Percentiles rank a stretch among this genome's conserved stretches.
Evolutionary conservation across 2,329 filamentous ascomycete genomes (phyloP).

Genomic region (Elsinoe australis): DNA sequence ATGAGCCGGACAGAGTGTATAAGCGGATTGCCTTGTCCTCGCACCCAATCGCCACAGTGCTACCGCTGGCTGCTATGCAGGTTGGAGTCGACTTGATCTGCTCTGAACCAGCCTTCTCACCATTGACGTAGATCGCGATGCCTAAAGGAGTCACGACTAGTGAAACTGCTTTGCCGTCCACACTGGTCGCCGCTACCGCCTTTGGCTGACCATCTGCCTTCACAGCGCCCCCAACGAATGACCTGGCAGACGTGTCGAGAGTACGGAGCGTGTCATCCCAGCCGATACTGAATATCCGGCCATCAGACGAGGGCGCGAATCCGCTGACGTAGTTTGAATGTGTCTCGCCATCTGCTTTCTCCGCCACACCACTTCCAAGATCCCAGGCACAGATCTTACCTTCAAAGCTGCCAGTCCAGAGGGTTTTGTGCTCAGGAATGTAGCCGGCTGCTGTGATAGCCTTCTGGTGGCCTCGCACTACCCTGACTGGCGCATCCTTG

Average conservation of each 20-base stretch:
- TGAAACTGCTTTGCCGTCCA: constrained; percentile 45
- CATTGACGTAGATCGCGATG: constrained; percentile 52
- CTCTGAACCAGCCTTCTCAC: constrained; percentile 39
- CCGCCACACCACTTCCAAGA: constrained; percentile 57
- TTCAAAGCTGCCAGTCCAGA: constrained; percentile 90
- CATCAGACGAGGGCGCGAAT: constrained; percentile 50
- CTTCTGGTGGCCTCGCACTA: constrained; percentile 85
- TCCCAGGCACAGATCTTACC: constrained; percentile 84
- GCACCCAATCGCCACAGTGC: constrained; percentile 65
- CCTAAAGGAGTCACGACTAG: constrained; percentile 48
- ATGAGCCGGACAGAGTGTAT: constrained; percentile 53
- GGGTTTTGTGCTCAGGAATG: constrained; percentile 50
- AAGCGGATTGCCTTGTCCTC: constrained; percentile 68
- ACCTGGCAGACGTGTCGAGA: constrained; percentile 65
- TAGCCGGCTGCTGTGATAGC: constrained; percentile 70
- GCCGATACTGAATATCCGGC: constrained; percentile 69
- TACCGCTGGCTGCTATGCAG: constrained; percentile 61
- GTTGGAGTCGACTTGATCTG: constrained; percentile 55
- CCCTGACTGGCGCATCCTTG: constrained; percentile 57
- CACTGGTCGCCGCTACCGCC: constrained; percentile 54
- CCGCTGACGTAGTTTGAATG: constrained; percentile 83
- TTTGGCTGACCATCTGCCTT: constrained; percentile 76
- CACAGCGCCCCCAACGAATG: constrained; percentile 61
- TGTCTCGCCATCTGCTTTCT: constrained; percentile 66
- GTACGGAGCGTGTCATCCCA: constrained; percentile 90